A percentile compares a stretch with the other conserved stretches of the same genome.
Evolutionary conservation across 164 flowering plant genomes (phyloP).

Genomic region (Annona squamosa): DNA sequence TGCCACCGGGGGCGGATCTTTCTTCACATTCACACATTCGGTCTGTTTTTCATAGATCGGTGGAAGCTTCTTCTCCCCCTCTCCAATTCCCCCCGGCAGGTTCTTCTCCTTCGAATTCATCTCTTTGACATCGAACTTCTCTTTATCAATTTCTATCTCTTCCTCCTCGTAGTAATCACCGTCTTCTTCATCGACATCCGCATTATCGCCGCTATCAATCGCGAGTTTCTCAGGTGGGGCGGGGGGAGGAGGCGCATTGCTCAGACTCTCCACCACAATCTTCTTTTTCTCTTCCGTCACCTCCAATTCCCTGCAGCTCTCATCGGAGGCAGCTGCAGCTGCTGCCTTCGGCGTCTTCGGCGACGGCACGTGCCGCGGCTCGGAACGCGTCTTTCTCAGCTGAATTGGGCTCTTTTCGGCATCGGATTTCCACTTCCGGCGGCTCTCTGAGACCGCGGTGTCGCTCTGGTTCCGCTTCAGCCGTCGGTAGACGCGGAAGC

Average conservation of each 20-base stretch:
- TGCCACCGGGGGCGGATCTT: slow-evolving; percentile 5
- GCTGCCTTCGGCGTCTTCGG: slow-evolving; percentile 2
- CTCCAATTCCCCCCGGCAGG: not conserved
- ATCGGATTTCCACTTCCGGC: slow-evolving; percentile 44
- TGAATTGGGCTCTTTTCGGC: slow-evolving; percentile 23
- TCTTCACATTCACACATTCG: slow-evolving; percentile 5
- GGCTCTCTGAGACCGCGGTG: slow-evolving; percentile 24
- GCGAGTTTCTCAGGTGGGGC: slow-evolving; percentile 1
- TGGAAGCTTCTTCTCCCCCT: slow-evolving; percentile 5
- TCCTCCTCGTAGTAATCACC: slow-evolving; percentile 12
- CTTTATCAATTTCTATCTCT: slow-evolving; percentile 25
- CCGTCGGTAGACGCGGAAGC: not conserved
- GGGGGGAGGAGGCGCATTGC: slow-evolving; percentile 21
- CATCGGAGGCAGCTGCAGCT: slow-evolving; percentile 11
- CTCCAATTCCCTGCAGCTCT: slow-evolving; percentile 15
- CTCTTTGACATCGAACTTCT: slow-evolving; percentile 42
- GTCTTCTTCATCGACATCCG: not conserved
- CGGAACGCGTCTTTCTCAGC: slow-evolving; percentile 22
- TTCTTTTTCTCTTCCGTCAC: slow-evolving; percentile 25
- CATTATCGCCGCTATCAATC: slow-evolving; percentile 14
- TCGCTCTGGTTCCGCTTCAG: slow-evolving; percentile 11
- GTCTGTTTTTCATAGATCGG: not conserved
- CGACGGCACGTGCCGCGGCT: not conserved
- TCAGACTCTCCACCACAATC: slow-evolving; percentile 18
- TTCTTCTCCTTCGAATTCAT: slow-evolving; percentile 14